phyloP scores from a whole-genome alignment of 495 filamentous ascomycete genomes.

The Xylaria sp. region DNA sequence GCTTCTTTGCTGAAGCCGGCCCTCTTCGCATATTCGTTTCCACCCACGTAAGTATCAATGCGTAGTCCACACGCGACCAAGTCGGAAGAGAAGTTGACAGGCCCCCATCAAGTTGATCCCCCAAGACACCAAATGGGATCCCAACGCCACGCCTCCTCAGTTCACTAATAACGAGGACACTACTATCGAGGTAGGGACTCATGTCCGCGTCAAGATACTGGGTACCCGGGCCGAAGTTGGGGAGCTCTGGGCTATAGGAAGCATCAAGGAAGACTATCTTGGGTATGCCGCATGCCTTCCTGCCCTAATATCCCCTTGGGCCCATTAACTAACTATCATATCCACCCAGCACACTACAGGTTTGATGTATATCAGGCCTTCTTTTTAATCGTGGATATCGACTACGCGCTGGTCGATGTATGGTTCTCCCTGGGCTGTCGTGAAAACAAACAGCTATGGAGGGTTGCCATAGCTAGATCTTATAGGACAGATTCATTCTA shows the following conservation, averaged over 20 bases:
- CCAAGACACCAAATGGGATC: slow-evolving; percentile 88
- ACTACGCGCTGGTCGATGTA: slow-evolving; percentile 1
- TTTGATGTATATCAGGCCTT: slow-evolving; percentile 22
- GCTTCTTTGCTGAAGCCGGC: slow-evolving; percentile 91
- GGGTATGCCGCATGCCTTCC: slow-evolving; percentile 50
- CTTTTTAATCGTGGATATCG: slow-evolving; percentile 10
- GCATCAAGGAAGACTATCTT: slow-evolving; percentile 86
- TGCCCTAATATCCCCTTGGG: neutral
- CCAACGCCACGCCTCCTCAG: slow-evolving; percentile 84
- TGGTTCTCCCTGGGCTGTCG: slow-evolving; percentile 13
- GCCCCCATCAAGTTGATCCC: slow-evolving; percentile 77
- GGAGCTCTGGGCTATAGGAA: slow-evolving; percentile 94
- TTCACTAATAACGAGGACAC: slow-evolving; percentile 88
- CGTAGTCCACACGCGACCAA: slow-evolving; percentile 11
- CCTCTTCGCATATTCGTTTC: slow-evolving; percentile 90
- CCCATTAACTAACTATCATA: slow-evolving; percentile 8
- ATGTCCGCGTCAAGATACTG: slow-evolving; percentile 90
- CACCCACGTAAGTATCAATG: slow-evolving; percentile 67
- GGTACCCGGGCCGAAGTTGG: slow-evolving; percentile 91
- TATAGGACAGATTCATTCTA: slow-evolving; percentile 27
- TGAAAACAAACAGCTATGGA: slow-evolving; percentile 11
- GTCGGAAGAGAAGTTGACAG: slow-evolving; percentile 29
- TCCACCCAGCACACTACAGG: slow-evolving; percentile 24
- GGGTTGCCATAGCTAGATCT: slow-evolving; percentile 24
- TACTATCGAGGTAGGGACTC: slow-evolving; percentile 91